Evolutionary conservation across 2,329 filamentous ascomycete species (phyloP).

Genomic region (Clonostachys chloroleuca): DNA sequence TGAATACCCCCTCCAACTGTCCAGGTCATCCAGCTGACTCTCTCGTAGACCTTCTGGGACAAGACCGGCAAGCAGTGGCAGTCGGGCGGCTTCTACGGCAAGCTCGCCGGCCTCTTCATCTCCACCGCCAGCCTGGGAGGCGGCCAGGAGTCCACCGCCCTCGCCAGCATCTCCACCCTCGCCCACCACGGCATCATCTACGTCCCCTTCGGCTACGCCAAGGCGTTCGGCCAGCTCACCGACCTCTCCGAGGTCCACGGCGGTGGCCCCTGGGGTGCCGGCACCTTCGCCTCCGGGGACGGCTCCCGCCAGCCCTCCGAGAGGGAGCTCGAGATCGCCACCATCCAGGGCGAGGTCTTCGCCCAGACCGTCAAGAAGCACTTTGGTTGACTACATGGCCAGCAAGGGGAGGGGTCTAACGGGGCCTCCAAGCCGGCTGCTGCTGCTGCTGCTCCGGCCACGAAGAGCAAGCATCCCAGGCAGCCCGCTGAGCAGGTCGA

Average conservation of each 20-base stretch:
- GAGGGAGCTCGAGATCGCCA: conserved; percentile 76
- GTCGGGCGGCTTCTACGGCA: conserved; percentile 73
- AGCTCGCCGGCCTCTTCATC: conserved; percentile 88
- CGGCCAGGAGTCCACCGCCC: conserved; percentile 86
- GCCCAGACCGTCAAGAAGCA: conserved; percentile 70
- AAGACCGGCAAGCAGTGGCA: conserved; percentile 82
- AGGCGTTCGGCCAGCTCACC: conserved; percentile 64
- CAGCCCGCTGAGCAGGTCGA: conserved; percentile 20
- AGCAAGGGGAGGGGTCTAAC: conserved; percentile 20
- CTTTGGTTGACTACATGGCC: conserved; percentile 75
- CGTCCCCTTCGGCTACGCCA: conserved; percentile 92
- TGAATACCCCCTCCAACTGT: neutral
- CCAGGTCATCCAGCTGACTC: conserved; percentile 1
- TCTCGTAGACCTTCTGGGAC: conserved; percentile 70
- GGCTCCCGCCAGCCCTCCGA: conserved; percentile 77
- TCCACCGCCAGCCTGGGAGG: conserved; percentile 81
- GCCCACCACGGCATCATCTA: conserved; percentile 93
- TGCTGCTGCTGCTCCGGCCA: conserved; percentile 1
- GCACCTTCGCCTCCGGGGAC: conserved; percentile 76
- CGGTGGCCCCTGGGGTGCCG: conserved; percentile 88
- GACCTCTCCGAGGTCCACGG: conserved; percentile 79
- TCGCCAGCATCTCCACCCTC: conserved; percentile 79
- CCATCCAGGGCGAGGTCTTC: conserved; percentile 80
- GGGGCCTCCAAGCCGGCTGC: conserved; percentile 12
- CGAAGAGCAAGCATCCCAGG: neutral